Base-by-base conservation (phyloP, 2,329 filamentous ascomycete species). In the Penicillium vulpinum region DNA sequence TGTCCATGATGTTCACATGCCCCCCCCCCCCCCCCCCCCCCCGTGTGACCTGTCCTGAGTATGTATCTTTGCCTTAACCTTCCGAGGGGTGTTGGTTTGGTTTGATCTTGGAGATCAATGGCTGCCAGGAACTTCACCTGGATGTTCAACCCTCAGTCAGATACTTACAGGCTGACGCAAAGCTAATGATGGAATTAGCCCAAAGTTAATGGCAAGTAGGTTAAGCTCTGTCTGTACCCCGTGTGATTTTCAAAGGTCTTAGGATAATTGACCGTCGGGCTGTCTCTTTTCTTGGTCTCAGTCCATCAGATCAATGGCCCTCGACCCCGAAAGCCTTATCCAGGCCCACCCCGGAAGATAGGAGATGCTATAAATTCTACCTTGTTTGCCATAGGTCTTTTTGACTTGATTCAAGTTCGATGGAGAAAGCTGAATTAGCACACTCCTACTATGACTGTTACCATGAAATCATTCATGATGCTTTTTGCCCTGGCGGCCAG, bases 401-500 rank as follows among this genome's bases (percentile, higher is more conserved):
- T 24, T 28, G 10, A 24, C 16, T 43, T 31, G 15, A n/a, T 28
- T 10, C 15, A 22, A 43, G 15, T 31, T 24, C 11, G 2, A 51
- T 18, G 16, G 26, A 18, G 49, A 11, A 33, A 44, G 28, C 38
- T 35, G 39, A 33, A 33, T 29, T 16, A n/a, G 29, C 8, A 16
- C 26, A 33, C 28, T 28, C 16, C 28, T 33, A 15, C 8, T 16
- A 41, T 33, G 15, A 22, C 21, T 22, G 41, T 41, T 22, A 61
- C 31, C 24, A 72, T 72, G 69, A 67, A 63, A 46, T 57, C 50
- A 13, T 66, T 62, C 36, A 36, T 62, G 44, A 8, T 71, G 18
- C 46, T 72, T 29, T 51, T 70, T 21, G 65, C 63, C 21, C 58
- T 63, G 8, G 53, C 57, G 6, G 58, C 54, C 28, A 54, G 50